Percentiles rank a stretch among this genome's conserved stretches.
These are phyloP conservation scores for Saccharomycopsis crataegensis DNA, from an alignment of 1,139 yeast species.

Conservation along the genomic window DNA sequence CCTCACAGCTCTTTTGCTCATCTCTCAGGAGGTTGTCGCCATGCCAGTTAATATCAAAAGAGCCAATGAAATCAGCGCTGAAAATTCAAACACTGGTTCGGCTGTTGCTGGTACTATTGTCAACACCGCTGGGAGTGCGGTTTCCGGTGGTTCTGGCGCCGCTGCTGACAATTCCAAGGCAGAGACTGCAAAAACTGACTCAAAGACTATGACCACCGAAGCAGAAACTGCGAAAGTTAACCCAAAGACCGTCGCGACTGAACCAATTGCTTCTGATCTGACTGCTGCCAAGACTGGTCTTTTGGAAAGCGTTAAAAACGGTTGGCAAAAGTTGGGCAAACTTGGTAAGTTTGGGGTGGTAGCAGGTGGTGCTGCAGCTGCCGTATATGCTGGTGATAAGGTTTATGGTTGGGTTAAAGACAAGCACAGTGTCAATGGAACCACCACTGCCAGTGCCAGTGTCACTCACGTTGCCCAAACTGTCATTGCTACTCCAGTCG, in stretches of 20 bases:
- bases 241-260: background rate
- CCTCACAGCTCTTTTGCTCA: background rate
- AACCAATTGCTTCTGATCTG: background rate
- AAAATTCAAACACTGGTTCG: background rate
- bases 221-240: background rate
- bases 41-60: background rate
- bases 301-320: background rate
- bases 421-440: background rate
- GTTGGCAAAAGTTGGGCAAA: background rate
- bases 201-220: background rate
- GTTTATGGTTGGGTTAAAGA: background rate
- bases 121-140: conserved; percentile 1
- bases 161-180: background rate
- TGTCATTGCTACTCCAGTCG: background rate
- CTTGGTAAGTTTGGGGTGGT: conserved; percentile 8
- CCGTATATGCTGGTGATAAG: background rate
- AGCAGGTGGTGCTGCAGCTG: conserved; percentile 8
- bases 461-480: background rate
- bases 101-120: background rate
- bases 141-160: background rate
- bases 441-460: background rate
- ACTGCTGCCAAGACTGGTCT: background rate
- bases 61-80: background rate
- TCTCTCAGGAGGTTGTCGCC: background rate
- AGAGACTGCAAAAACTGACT: background rate